Evolutionary conservation across 1,139 yeast genomes (phyloP), one percentile per base, ranked within the genome.

Genomic region (Protomyces lactucae-debilis): DNA sequence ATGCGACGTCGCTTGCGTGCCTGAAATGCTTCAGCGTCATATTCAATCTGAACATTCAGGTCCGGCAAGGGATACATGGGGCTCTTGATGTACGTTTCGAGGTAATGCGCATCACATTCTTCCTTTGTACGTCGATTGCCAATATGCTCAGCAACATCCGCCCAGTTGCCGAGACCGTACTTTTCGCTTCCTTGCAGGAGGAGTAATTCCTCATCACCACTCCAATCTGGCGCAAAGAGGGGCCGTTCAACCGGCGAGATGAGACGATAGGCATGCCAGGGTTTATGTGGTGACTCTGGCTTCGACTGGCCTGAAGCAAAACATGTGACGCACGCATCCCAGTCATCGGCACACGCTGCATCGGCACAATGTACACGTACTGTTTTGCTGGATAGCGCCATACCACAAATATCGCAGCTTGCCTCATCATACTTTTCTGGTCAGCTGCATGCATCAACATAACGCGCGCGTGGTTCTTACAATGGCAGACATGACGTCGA

Each of bases 231-330:
- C 64, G 85, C 88, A 70, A 93, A 87, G 25, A 95, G 88, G 0
- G 99, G 99, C 73, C 90, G 93, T 3, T 96, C 88, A 73, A 92
- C 93, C 71, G 95, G 97, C 75, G 93, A 99, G 52, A 93, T 87
- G 32, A 93, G 88, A 72, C 85, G 83, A 75, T 93, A 93, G 73
- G 89, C 95, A 74, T 93, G 99, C 83, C 86, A 89, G 35, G 99
- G 98, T 75, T 90, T 85, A 76, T 93, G 99, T 16, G 37, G n/a
- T 9, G 63, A 21, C 69, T 84, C 86, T 0, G 91, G 95, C 3
- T 95, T 83, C 37, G 84, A 78, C 23, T 83, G 79, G 12, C 99
- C 99, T 67, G 85, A 83, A 2, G 97, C 86, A 77, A 93, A 93
- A 74, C 99, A 93, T 4, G 96, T 96, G 8, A 95, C 98, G 78